Evolutionary conservation across 768 basidiomycete species (phyloP).

Genomic region (Inosperma sp.): DNA sequence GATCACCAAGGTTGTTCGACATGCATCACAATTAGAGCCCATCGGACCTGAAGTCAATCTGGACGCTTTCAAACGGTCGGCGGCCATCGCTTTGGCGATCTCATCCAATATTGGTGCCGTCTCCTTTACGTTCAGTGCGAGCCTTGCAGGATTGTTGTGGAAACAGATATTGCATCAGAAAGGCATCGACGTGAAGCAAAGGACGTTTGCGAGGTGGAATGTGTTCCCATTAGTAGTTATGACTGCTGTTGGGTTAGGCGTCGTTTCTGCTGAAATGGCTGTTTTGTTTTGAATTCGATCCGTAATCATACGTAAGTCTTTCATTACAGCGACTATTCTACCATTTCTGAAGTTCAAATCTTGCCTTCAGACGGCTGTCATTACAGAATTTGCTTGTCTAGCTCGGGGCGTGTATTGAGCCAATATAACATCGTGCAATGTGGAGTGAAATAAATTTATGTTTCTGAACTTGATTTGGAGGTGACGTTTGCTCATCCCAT

Average conservation of each 20-base stretch:
- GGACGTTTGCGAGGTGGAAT: constrained; percentile 73
- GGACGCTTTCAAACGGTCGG: constrained; percentile 61
- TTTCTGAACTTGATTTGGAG: no score
- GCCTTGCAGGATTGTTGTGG: constrained; percentile 91
- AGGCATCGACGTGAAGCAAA: constrained; percentile 52
- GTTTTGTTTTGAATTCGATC: constrained; percentile 45
- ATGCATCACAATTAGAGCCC: constrained; percentile 31
- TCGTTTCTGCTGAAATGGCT: constrained; percentile 76
- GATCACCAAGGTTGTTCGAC: constrained; percentile 72
- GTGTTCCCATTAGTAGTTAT: constrained; percentile 57
- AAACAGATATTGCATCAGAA: constrained; percentile 67
- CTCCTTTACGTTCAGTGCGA: constrained; percentile 82
- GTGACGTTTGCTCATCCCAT: no score
- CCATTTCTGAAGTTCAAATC: no score
- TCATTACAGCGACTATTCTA: no score
- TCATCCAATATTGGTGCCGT: constrained; percentile 90
- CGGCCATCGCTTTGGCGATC: constrained; percentile 72
- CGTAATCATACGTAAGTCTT: no score
- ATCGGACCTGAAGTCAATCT: constrained; percentile 61
- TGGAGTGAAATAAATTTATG: no score
- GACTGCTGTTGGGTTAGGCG: constrained; percentile 59
- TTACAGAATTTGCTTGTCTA: no score
- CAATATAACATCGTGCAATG: no score
- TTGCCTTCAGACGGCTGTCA: no score
- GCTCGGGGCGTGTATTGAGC: no score